These are phyloP conservation scores for Aureobasidium melanogenum DNA, from an alignment of 2,329 filamentous ascomycete genomes.

Conservation along the genomic window DNA sequence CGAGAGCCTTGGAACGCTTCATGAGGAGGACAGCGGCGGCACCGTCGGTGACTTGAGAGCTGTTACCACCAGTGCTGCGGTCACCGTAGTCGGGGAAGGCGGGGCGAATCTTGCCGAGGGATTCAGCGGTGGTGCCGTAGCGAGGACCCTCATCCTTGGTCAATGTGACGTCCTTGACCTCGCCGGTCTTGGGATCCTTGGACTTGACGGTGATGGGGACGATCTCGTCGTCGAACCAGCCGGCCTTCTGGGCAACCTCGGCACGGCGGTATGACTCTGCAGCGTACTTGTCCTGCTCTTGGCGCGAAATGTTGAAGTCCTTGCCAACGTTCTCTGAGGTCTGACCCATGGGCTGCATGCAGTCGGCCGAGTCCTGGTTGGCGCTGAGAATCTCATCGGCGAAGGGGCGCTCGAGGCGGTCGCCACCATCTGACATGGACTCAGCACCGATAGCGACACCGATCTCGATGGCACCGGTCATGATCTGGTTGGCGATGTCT, in stretches of 20 bases:
- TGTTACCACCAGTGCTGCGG: slow-evolving; percentile 83
- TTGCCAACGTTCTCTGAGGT: slow-evolving; percentile 91
- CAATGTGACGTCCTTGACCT: slow-evolving; percentile 67
- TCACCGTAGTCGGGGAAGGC: slow-evolving; percentile 88
- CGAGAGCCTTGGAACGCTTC: slow-evolving; percentile 83
- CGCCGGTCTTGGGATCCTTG: slow-evolving; percentile 74
- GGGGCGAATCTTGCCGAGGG: slow-evolving; percentile 71
- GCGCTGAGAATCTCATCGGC: slow-evolving; percentile 62
- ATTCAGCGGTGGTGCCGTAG: slow-evolving; percentile 78
- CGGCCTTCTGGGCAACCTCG: slow-evolving; percentile 81
- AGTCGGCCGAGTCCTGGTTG: slow-evolving; percentile 72
- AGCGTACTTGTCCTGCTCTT: slow-evolving; percentile 75
- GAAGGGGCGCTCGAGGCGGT: slow-evolving; percentile 63
- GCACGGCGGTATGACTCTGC: slow-evolving; percentile 81
- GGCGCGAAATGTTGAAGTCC: slow-evolving; percentile 77
- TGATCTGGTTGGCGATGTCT: slow-evolving; percentile 86
- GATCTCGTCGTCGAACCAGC: slow-evolving; percentile 91
- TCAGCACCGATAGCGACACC: slow-evolving; percentile 86
- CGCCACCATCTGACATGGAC: slow-evolving; percentile 69
- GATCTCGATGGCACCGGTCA: slow-evolving; percentile 69
- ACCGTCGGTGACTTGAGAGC: slow-evolving; percentile 90
- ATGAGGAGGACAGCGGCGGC: slow-evolving; percentile 84
- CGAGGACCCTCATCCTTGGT: slow-evolving; percentile 85
- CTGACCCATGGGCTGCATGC: slow-evolving; percentile 95
- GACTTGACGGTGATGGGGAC: slow-evolving; percentile 73